A percentile compares a stretch with the other conserved stretches of the same genome.
These are phyloP conservation scores for Tetradesmus lagerheimii DNA, from an alignment of 139 green algal genomes.

Conservation along the genomic window DNA sequence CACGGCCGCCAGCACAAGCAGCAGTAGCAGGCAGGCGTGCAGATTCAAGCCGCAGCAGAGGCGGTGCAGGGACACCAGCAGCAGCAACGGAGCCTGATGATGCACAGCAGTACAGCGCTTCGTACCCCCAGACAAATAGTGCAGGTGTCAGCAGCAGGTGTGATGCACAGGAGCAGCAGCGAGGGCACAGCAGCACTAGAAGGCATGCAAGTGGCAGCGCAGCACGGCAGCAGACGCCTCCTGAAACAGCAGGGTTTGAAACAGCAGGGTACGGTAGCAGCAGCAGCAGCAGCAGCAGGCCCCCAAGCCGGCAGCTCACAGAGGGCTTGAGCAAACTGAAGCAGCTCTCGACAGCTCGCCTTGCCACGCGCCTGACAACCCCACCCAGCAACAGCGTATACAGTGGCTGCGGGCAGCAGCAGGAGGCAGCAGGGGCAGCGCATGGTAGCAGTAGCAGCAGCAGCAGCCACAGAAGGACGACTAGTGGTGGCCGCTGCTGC, in stretches of 20 bases:
- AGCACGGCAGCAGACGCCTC: neutral
- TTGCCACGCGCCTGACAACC: conserved; percentile 20
- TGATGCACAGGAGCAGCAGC: conserved; percentile 10
- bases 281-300: conserved; percentile 23
- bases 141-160: neutral
- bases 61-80: neutral
- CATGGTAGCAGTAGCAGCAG: neutral
- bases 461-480: neutral
- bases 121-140: neutral
- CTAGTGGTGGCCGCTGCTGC: neutral
- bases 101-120: neutral
- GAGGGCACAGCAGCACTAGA: neutral
- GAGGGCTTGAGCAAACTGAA: conserved; percentile 37
- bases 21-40: neutral
- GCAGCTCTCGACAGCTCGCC: conserved; percentile 32
- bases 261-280: neutral
- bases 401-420: neutral
- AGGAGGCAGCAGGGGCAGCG: neutral
- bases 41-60: neutral
- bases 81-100: neutral
- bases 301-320: conserved; percentile 32
- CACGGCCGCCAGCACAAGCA: neutral
- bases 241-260: neutral
- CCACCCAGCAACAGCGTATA: neutral
- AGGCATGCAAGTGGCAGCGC: neutral